Evolutionary conservation across 2,329 filamentous ascomycete species (phyloP).

Genomic region (Penicillium capsulatum): DNA sequence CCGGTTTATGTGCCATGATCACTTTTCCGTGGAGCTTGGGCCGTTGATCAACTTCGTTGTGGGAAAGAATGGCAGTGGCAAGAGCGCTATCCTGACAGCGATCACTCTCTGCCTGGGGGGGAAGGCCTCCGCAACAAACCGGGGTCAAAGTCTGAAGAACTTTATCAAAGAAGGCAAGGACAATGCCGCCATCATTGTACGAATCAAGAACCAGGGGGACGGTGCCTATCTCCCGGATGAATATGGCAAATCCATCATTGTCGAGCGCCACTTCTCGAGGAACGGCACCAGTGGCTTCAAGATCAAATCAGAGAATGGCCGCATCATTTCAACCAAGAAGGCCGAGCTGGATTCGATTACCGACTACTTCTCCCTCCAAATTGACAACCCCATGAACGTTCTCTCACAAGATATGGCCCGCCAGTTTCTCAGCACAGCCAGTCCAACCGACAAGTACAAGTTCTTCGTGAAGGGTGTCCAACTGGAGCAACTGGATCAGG

Average conservation of each 20-base stretch:
- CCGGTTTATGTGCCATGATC: constrained; percentile 95
- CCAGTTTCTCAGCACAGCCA: constrained; percentile 84
- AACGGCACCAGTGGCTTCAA: constrained; percentile 77
- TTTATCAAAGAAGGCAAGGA: constrained; percentile 88
- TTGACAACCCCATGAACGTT: constrained; percentile 95
- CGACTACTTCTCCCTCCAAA: constrained; percentile 87
- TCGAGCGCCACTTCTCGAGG: constrained; percentile 84
- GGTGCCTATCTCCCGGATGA: constrained; percentile 77
- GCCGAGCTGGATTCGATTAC: constrained; percentile 86
- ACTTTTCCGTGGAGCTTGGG: constrained; percentile 77
- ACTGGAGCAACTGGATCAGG: constrained; percentile 83
- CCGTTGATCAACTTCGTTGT: constrained; percentile 98
- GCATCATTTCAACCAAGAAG: constrained; percentile 75
- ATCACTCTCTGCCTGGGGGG: constrained; percentile 92
- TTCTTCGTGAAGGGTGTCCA: constrained; percentile 96
- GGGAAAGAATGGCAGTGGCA: constrained; percentile 94
- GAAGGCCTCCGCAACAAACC: constrained; percentile 88
- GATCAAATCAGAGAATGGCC: constrained; percentile 68
- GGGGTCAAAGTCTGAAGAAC: constrained; percentile 80
- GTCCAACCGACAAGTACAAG: constrained; percentile 81
- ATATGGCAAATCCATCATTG: constrained; percentile 78
- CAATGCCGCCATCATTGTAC: constrained; percentile 66
- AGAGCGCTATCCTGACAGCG: constrained; percentile 91
- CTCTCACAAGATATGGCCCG: constrained; percentile 92
- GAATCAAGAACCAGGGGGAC: constrained; percentile 83